phyloP scores from a whole-genome alignment of 768 basidiomycete species.

The Ephemerocybe angulata region DNA sequence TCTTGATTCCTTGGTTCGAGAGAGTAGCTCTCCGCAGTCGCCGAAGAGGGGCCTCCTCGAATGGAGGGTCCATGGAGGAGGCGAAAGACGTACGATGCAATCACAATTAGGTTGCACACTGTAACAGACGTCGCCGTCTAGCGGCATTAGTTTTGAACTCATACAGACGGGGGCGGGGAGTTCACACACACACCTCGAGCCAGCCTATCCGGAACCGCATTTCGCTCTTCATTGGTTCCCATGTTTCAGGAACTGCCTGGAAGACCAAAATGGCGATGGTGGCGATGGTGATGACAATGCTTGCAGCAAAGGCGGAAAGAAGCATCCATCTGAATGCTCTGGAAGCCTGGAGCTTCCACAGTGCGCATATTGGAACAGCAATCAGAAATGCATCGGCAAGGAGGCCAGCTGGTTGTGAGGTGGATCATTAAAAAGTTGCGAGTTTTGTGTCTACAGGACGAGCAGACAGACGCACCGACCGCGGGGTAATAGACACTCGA shows the following conservation, averaged over 20 bases:
- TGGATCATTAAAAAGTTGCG: neutral
- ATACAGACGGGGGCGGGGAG: no score
- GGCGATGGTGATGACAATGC: neutral
- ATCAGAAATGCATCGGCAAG: neutral
- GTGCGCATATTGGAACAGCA: neutral
- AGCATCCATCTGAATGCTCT: neutral
- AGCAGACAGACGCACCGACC: neutral
- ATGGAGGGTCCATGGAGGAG: neutral
- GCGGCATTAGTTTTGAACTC: no score
- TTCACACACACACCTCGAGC: neutral
- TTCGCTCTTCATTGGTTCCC: neutral
- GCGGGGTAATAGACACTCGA: neutral
- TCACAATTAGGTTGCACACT: neutral
- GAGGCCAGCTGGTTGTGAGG: neutral
- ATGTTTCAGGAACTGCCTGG: neutral
- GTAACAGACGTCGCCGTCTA: neutral
- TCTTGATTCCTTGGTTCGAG: neutral
- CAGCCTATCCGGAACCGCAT: neutral
- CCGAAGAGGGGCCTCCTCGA: neutral
- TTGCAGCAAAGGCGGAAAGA: neutral
- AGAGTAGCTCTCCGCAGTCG: neutral
- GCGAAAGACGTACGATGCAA: neutral
- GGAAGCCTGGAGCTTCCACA: neutral
- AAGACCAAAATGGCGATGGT: neutral
- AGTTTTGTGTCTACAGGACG: neutral